These are phyloP conservation scores for Russula virescens DNA, from an alignment of 768 basidiomycete genomes.

Conservation along the genomic window DNA sequence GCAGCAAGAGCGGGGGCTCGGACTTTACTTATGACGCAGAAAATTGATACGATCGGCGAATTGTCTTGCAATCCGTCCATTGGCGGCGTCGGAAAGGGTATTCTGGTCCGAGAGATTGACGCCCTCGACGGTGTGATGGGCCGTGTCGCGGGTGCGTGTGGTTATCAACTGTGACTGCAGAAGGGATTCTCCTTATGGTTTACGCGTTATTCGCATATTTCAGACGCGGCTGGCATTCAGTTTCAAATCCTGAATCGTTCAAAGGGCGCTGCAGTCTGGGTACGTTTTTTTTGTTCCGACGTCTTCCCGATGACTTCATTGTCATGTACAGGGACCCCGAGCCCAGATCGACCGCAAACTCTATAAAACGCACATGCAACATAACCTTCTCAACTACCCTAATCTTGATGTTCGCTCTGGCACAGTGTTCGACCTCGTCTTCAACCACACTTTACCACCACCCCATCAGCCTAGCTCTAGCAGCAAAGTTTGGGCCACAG, in stretches of 20 bases:
- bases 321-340: conserved; percentile 64
- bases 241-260: conserved; percentile 82
- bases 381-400: conserved; percentile 54
- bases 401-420: conserved; percentile 65
- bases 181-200: background rate
- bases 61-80: conserved; percentile 91
- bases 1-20: conserved; percentile 78
- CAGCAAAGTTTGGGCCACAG: conserved; percentile 42
- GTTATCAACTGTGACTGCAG: background rate
- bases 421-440: conserved; percentile 73
- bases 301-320: background rate
- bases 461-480: conserved; percentile 25
- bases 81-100: conserved; percentile 90
- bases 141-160: conserved; percentile 59
- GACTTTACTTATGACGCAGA: conserved; percentile 79
- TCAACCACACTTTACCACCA: conserved; percentile 41
- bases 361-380: conserved; percentile 82
- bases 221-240: conserved; percentile 85
- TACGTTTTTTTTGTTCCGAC: conserved; percentile 32
- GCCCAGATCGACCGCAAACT: conserved; percentile 84
- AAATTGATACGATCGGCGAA: conserved; percentile 71
- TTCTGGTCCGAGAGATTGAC: conserved; percentile 85
- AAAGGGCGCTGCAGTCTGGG: conserved; percentile 88
- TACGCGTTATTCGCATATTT: background rate
- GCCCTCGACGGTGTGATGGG: conserved; percentile 88